A percentile compares a stretch with the other conserved stretches of the same genome.
phyloP scores from a whole-genome alignment of 31 red algal genomes.

The Odonthalia washingtoniensis region DNA sequence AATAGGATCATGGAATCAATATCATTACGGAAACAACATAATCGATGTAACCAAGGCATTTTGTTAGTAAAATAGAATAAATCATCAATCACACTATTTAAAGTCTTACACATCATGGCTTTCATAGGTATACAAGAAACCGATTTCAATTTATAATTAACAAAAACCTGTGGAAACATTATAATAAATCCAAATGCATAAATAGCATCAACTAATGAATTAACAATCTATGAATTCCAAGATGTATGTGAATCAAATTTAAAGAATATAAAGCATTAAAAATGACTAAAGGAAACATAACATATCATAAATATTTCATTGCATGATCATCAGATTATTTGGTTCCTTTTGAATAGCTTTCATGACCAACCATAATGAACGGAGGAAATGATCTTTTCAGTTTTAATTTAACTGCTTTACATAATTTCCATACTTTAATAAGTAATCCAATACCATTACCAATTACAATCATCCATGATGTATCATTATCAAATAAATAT shows the following conservation, averaged over 20 bases:
- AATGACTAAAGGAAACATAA: conserved; percentile 73
- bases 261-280: conserved; percentile 84
- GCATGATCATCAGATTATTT: conserved; percentile 94
- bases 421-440: conserved; percentile 86
- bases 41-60: conserved; percentile 91
- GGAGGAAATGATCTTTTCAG: conserved; percentile 75
- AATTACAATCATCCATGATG: conserved; percentile 90
- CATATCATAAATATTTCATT: conserved; percentile 82
- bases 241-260: conserved; percentile 80
- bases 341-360: conserved; percentile 81
- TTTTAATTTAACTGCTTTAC: conserved; percentile 85
- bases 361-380: conserved; percentile 70
- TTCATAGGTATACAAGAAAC: conserved; percentile 96
- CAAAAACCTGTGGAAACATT: conserved; percentile 97
- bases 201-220: conserved; percentile 84
- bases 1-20: conserved; percentile 86
- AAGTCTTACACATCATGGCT: conserved; percentile 93
- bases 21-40: conserved; percentile 95
- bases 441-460: conserved; percentile 73
- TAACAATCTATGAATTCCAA: conserved; percentile 94
- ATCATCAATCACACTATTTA: conserved; percentile 96
- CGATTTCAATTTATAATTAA: conserved; percentile 97
- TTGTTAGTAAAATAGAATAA: conserved; percentile 96
- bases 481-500: conserved; percentile 94
- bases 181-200: conserved; percentile 99